Base-by-base conservation (phyloP, 345 rosid species). In the Lepidium aucheri region DNA sequence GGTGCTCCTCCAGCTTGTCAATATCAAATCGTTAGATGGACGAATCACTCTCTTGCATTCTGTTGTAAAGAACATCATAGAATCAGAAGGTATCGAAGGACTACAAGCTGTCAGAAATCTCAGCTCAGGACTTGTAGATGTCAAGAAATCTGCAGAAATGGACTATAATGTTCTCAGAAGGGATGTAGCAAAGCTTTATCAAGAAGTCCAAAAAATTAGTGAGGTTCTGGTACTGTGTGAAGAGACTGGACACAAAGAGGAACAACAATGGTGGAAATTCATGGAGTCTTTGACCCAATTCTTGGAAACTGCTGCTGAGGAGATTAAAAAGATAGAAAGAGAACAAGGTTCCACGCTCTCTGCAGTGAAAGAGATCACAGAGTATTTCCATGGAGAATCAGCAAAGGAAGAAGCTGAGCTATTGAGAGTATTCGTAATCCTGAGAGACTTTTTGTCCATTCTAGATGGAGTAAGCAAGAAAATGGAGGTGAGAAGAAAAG, bases 381-480 rank as follows among this genome's bases (percentile, higher is more conserved):
- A 82, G 75, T 83, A 80, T 76, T 86, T 91, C 82, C 93, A 91
- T 69, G 95, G 95, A 20, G 77, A 91, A 70, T 84, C 90, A 2
- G 68, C 71, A 41, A 72, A 33, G 51, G 72, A 65, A 66, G 96
- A 88, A 77, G 90, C 89, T 52, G 91, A 83, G 68, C 82, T 85
- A 0, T 77, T 87, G 78, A 78, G 96, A 59, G 85, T 87, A 12
- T 94, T 91, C 47, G 62, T 71, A 60, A 89, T 88, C 28, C 84
- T 88, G 6, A 84, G 84, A 74, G 95, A 86, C 79, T 91, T 94
- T 63, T 74, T 85, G 36, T 74, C 85, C 3, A 71, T 77, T 51
- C 86, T 94, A 4, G 96, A 90, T 68, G 80, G 65, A 60, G 96
- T 82, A 33, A 85, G 96, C 82, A 88, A 78, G 76, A 83, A 87